A percentile compares a stretch with the other conserved stretches of the same genome.
Conservation (phyloP, 2,329 filamentous ascomycete species). For the Colletotrichum sp. region DNA sequence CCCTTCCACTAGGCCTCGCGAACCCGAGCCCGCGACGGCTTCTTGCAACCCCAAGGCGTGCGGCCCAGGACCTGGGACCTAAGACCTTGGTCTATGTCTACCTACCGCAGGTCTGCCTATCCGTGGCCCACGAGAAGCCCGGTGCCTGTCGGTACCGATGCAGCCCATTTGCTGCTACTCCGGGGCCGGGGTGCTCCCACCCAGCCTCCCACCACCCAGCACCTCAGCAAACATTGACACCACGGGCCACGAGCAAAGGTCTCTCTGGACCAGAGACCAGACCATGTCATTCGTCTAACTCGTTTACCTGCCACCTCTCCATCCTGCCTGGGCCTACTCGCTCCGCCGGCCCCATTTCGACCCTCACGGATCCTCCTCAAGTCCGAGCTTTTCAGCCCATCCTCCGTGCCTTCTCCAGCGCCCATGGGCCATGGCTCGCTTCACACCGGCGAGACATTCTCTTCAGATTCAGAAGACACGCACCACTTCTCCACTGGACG, state of each 20-base stretch:
- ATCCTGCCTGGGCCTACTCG: not conserved
- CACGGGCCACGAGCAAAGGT: not conserved
- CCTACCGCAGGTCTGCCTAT: not conserved
- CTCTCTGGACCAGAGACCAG: not conserved
- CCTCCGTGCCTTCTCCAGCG: not conserved
- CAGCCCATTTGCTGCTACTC: not conserved
- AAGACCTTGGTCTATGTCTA: not conserved
- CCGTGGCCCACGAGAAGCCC: not conserved
- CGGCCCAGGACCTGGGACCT: not conserved
- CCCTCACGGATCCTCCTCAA: conserved; percentile 1
- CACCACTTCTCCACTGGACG: not conserved
- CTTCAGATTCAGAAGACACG: not conserved
- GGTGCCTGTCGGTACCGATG: not conserved
- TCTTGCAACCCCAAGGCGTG: not conserved
- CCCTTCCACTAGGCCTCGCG: not conserved
- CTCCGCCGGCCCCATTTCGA: not conserved
- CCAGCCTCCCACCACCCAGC: conserved; percentile 1
- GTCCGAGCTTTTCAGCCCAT: conserved; percentile 10
- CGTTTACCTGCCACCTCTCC: conserved; percentile 3
- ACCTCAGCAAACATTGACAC: conserved; percentile 7
- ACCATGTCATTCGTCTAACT: not conserved
- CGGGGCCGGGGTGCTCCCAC: not conserved
- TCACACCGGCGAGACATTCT: not conserved
- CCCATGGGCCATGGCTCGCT: not conserved
- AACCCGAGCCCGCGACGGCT: not conserved